Evolutionary conservation across 257 asterid genomes (phyloP), one percentile per base, ranked within the genome.

Genomic region (Salvia rosmarinus): DNA sequence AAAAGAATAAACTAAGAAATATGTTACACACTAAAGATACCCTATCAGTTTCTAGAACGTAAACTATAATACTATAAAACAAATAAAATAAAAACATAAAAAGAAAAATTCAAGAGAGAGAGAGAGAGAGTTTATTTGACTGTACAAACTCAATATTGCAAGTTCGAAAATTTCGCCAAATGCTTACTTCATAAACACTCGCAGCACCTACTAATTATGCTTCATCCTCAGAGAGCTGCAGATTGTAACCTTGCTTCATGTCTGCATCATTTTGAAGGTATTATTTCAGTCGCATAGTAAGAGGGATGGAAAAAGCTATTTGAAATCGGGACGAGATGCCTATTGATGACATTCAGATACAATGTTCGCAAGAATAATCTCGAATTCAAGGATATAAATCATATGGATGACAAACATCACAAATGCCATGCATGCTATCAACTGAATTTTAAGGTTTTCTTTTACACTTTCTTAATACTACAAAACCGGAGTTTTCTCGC

Each of bases 141-240:
- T 7, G 44, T 39, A 17, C 51, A 44, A 5, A 13, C 58, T 9
- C 20, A 4, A 23, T 19, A 3, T 20, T 52, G 34, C 59, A 9
- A 21, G 59, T 52, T 52, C 34, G 60, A 21, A 9, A 54, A 9
- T 21, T 21, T 1, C 0, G 28, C 8, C 28, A 50, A 20, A 54
- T 21, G 35, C 34, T 54, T 23, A 11, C 35, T 54, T 54, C 16
- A 21, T 54, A 21, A 11, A 21, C 3, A 21, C 35, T 54, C 16
- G 16, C 16, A 19, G 16, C 32, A 62, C 10, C 60, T 7, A 13
- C 12, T 19, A 37, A 72, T 71, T 76, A 84, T 39, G 83, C 83
- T 74, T 86, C 86, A 52, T 91, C 95, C 80, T 81, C 95, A n/a
- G 84, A 75, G 70, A 85, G 94, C 83, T 84, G 92, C 84, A 85